These are phyloP conservation scores for Cladorrhinum sp. DNA, from an alignment of 2,329 filamentous ascomycete species.

Conservation along the genomic window DNA sequence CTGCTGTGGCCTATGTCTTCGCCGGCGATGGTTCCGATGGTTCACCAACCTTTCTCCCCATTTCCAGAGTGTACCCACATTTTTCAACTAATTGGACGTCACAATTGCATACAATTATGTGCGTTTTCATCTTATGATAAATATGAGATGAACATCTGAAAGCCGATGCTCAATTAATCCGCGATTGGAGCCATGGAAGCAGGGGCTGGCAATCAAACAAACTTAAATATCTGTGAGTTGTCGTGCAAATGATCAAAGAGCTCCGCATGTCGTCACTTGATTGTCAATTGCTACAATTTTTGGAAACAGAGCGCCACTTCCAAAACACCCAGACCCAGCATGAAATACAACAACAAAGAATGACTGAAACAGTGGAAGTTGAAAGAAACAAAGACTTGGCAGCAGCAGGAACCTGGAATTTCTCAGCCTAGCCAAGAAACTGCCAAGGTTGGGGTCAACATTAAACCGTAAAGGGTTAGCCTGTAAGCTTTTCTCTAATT, in stretches of 20 bases:
- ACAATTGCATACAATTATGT: neutral
- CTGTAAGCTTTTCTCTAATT: neutral
- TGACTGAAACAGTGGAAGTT: neutral
- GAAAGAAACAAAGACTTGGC: neutral
- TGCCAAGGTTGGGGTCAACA: neutral
- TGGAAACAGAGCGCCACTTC: neutral
- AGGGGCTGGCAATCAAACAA: neutral
- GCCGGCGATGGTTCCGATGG: neutral
- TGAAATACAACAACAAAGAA: neutral
- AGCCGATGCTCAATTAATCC: too few relatives aligned
- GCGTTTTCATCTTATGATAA: too few relatives aligned
- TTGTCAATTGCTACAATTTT: constrained; percentile 1
- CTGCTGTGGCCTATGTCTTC: neutral
- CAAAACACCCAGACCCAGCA: neutral
- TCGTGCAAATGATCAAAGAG: neutral
- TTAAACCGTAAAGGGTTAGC: neutral
- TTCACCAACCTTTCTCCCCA: neutral
- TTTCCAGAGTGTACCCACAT: neutral
- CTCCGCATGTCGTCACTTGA: constrained; percentile 7
- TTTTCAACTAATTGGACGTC: neutral
- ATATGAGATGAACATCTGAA: neutral
- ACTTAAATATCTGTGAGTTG: neutral
- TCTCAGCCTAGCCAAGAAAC: neutral
- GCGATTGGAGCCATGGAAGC: too few relatives aligned
- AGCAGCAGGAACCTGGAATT: neutral